Evolutionary conservation across 176 grass and related monocot genomes (phyloP), one percentile per base, ranked within the genome.

Genomic region (Bonia amplexicaulis): DNA sequence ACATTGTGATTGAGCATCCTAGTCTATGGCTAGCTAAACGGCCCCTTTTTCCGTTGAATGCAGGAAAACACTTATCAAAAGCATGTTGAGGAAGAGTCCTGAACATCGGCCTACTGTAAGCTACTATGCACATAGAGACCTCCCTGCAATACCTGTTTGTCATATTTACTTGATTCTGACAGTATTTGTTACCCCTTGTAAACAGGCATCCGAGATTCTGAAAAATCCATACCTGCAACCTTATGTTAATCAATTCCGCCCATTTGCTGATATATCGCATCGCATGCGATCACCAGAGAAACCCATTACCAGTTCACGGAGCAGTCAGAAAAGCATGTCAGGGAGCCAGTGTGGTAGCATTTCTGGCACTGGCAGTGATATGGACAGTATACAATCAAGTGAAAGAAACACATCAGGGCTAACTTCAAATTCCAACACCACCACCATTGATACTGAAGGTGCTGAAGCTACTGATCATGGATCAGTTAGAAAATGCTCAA

Each of bases 81-180:
- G 88, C 86, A 94, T 99, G 97, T 62, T 99, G 59, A 94, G 97
- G 80, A 99, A 99, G 86, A 96, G 79, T 86, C 97, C 97, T 68
- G 97, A 99, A 79, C 90, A 99, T 87, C 90, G 97, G 19, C 97
- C 97, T 45, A 99, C 78, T 73, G 97, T 99, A 94, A 94, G 96
- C 88, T 82, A 90, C 54, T 49, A 58, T 83, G 41, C 65, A 57
- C 64, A 84, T 74, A 75, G 31, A 78, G 72, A 63, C 12, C 10
- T 81, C 51, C 48, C 16, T 81, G 23, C 59, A 37, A 72, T 81
- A 40, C 39, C 2, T 80, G 29, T 81, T 51, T 80, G 27, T 66
- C 35, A 22, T 40, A 74, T 76, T 44, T 64, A 73, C 64, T 76
- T 46, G 35, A 85, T 85, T 85, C 59, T 90, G 31, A 82, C 61